Percentiles rank a stretch among this genome's conserved stretches.
Evolutionary conservation across 805 yeast genomes (phyloP).

Genomic region (Starmerella khaoyaiensis): DNA sequence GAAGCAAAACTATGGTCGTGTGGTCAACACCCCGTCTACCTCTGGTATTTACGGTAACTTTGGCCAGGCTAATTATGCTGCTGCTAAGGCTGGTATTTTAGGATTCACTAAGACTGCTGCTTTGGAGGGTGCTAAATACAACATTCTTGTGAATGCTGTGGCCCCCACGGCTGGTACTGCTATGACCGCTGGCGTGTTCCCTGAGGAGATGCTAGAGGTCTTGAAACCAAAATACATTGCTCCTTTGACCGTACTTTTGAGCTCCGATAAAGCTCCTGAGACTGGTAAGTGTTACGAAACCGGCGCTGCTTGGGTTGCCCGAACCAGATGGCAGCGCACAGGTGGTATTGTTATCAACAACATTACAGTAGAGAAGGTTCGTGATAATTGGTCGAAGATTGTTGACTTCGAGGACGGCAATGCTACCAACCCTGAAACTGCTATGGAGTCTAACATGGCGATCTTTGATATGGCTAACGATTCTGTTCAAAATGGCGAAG

Average conservation of each 20-base stretch:
- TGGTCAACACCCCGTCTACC: constrained; percentile 83
- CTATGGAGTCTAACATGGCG: constrained; percentile 69
- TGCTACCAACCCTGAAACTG: constrained; percentile 43
- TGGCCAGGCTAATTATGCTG: constrained; percentile 92
- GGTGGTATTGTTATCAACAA: constrained; percentile 55
- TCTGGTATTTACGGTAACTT: constrained; percentile 96
- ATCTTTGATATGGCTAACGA: constrained; percentile 41
- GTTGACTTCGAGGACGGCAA: constrained; percentile 47
- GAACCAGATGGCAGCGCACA: constrained; percentile 89
- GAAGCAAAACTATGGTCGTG: constrained; percentile 66
- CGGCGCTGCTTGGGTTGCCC: constrained; percentile 95
- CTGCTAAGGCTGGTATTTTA: constrained; percentile 81
- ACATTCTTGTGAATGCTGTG: constrained; percentile 64
- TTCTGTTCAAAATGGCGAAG: constrained; percentile 34
- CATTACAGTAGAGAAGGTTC: constrained; percentile 55
- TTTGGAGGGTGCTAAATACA: constrained; percentile 70
- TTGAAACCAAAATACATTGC: constrained; percentile 84
- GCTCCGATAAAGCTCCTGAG: constrained; percentile 59
- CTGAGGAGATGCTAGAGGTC: constrained; percentile 64
- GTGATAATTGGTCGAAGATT: constrained; percentile 53
- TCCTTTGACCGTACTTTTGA: constrained; percentile 68
- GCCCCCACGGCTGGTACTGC: constrained; percentile 99
- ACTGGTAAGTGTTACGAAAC: constrained; percentile 79
- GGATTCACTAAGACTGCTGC: constrained; percentile 81
- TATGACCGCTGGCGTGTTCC: constrained; percentile 83